Evolutionary conservation across 192 early-diverging fungal genomes (phyloP).

Genomic region (Gonapodya sp.): DNA sequence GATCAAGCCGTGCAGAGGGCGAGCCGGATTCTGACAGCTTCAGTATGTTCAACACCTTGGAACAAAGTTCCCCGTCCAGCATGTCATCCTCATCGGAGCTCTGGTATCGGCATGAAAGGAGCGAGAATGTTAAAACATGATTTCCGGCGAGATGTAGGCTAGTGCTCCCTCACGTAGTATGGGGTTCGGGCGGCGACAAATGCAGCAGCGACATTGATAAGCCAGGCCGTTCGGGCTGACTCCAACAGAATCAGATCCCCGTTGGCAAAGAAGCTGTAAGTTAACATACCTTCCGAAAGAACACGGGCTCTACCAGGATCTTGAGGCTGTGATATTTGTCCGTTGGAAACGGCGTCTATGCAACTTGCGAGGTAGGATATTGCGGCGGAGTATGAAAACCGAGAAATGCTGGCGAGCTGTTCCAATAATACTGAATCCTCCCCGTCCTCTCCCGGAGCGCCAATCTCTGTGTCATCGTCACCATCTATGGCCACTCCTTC

Average conservation of each 20-base stretch:
- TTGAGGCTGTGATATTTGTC: background rate
- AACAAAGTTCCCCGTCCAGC: slow-evolving; percentile 65
- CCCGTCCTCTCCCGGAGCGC: background rate
- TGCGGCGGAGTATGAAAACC: background rate
- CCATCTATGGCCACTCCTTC: background rate
- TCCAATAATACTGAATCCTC: background rate
- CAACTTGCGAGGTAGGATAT: background rate
- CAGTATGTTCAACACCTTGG: slow-evolving; percentile 59
- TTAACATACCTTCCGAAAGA: background rate
- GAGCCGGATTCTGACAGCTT: slow-evolving; percentile 54
- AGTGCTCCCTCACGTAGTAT: background rate
- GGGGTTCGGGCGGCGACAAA: slow-evolving; percentile 49
- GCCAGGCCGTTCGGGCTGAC: slow-evolving; percentile 65
- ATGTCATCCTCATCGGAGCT: slow-evolving; percentile 69
- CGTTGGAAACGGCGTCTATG: background rate
- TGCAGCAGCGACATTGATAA: slow-evolving; percentile 64
- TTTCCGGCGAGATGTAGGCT: too few relatives aligned
- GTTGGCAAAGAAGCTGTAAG: background rate
- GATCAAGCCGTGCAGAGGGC: slow-evolving; percentile 56
- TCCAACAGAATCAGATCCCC: background rate
- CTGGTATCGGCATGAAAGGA: slow-evolving; percentile 44
- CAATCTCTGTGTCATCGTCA: background rate
- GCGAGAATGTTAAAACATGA: too few relatives aligned
- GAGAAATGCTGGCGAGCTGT: background rate
- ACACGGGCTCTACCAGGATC: background rate